Evolutionary conservation across 495 filamentous ascomycete species (phyloP).

Genomic region (Tetracladium marchalianum): DNA sequence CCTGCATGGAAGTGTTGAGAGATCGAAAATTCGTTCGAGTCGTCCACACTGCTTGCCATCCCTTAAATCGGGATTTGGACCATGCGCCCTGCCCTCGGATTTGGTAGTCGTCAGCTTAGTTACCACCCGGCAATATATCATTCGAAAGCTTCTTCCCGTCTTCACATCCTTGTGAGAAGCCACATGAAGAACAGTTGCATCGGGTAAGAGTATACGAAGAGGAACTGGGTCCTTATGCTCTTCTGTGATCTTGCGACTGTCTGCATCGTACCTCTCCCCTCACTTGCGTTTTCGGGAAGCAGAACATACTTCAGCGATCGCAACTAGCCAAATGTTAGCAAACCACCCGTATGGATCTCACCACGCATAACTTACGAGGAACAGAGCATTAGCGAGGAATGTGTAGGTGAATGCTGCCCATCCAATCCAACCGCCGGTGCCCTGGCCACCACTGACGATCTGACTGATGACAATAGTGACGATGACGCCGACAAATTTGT

Average conservation of each 20-base stretch:
- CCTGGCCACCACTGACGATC: slow-evolving; percentile 62
- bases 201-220: slow-evolving; percentile 90
- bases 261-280: slow-evolving; percentile 59
- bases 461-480: slow-evolving; percentile 70
- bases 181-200: slow-evolving; percentile 95
- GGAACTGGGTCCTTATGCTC: slow-evolving; percentile 85
- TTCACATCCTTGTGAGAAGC: slow-evolving; percentile 48
- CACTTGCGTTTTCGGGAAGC: slow-evolving; percentile 68
- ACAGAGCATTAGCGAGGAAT: slow-evolving; percentile 89
- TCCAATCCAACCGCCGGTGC: slow-evolving; percentile 76
- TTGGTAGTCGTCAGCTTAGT: too few relatives aligned
- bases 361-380: slow-evolving; percentile 55
- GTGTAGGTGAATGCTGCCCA: slow-evolving; percentile 88
- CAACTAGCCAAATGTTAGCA: slow-evolving; percentile 45
- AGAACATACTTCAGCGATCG: slow-evolving; percentile 93
- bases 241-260: slow-evolving; percentile 73
- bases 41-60: too few relatives aligned
- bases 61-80: too few relatives aligned
- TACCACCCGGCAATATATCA: too few relatives aligned
- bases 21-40: too few relatives aligned
- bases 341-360: not conserved
- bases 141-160: slow-evolving; percentile 5
- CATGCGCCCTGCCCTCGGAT: too few relatives aligned
- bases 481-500: slow-evolving; percentile 97
- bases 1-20: too few relatives aligned